A percentile compares a stretch with the other conserved stretches of the same genome.
These are phyloP conservation scores for Saxispiralis lemnorum DNA, from an alignment of 495 filamentous ascomycete species.

Conservation along the genomic window DNA sequence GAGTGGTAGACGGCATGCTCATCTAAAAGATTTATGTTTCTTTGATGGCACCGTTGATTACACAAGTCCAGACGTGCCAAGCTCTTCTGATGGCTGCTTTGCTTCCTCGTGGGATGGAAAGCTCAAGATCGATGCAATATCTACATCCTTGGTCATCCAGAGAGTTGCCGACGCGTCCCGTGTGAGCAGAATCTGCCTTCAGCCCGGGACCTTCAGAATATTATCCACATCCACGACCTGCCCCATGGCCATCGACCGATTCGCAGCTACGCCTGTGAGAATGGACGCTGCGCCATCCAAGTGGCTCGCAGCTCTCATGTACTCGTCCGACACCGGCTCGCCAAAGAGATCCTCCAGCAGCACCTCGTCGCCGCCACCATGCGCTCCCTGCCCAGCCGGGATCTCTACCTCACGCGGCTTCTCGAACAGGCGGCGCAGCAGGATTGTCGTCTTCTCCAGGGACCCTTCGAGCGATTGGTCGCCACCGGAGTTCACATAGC, in stretches of 20 bases:
- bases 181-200: too few species aligned
- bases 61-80: too few species aligned
- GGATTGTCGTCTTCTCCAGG: slow-evolving; percentile 24
- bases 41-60: too few species aligned
- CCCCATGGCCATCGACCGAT: slow-evolving; percentile 36
- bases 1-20: too few species aligned
- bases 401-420: slow-evolving; percentile 30
- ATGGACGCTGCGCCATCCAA: slow-evolving; percentile 39
- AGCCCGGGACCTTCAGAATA: not conserved
- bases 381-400: slow-evolving; percentile 24
- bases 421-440: slow-evolving; percentile 28
- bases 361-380: slow-evolving; percentile 31
- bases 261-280: slow-evolving; percentile 39
- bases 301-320: slow-evolving; percentile 29
- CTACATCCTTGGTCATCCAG: too few species aligned
- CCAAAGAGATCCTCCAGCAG: slow-evolving; percentile 31
- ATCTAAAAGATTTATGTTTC: too few species aligned
- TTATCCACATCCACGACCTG: not conserved
- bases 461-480: slow-evolving; percentile 29
- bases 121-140: too few species aligned
- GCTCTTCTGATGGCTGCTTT: too few species aligned
- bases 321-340: slow-evolving; percentile 26
- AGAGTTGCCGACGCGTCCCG: too few species aligned
- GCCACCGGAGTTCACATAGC: slow-evolving; percentile 32
- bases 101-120: too few species aligned